Conservation (phyloP, 2,329 filamentous ascomycete genomes). For the Davidsoniella virescens region DNA sequence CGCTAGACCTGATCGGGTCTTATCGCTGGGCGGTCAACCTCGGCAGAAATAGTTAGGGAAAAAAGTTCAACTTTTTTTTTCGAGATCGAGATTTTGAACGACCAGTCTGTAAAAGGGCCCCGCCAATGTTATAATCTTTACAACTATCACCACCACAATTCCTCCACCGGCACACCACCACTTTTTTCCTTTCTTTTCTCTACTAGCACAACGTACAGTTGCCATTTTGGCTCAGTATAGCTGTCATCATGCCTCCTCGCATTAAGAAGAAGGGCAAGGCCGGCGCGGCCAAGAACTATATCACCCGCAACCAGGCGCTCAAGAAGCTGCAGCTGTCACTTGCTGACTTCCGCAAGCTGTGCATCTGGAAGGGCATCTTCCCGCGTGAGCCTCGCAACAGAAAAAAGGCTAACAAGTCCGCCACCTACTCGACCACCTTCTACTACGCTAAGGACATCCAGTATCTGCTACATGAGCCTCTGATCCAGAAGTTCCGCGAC, state of each 20-base stretch:
- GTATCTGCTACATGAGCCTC: constrained; percentile 90
- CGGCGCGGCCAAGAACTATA: constrained; percentile 94
- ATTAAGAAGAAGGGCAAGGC: constrained; percentile 84
- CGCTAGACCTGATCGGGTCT: constrained; percentile 6
- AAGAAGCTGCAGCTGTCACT: constrained; percentile 95
- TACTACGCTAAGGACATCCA: constrained; percentile 90
- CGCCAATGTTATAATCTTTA: constrained; percentile 3
- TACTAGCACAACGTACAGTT: background rate
- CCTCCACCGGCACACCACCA: background rate
- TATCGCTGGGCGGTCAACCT: constrained; percentile 12
- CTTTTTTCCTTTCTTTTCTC: background rate
- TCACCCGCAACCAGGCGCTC: constrained; percentile 90
- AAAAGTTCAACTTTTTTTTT: constrained; percentile 19
- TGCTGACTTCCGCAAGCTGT: constrained; percentile 92
- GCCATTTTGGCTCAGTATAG: constrained; percentile 5
- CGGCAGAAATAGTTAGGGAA: constrained; percentile 13
- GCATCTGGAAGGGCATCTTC: constrained; percentile 99
- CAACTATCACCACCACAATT: no score
- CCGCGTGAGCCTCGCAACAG: constrained; percentile 91
- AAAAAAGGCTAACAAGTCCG: constrained; percentile 89
- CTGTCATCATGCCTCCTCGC: constrained; percentile 43
- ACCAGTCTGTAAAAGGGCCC: constrained; percentile 13
- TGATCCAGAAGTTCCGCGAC: constrained; percentile 87
- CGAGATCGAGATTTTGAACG: constrained; percentile 9
- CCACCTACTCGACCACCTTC: constrained; percentile 83